Conservation (phyloP, 78 protist species). For the Dictyostelium purpureum region DNA sequence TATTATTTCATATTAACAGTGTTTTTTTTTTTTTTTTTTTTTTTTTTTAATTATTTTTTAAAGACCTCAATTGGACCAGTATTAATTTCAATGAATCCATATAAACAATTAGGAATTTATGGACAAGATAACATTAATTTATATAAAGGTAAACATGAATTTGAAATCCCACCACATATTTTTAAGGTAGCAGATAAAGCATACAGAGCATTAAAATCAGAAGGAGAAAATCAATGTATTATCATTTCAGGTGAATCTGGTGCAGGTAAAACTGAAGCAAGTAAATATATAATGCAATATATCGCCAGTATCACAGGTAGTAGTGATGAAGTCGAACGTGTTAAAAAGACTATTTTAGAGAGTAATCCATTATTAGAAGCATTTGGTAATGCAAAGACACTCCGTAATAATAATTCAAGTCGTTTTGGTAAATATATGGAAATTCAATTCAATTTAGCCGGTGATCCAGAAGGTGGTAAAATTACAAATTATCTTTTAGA, state of each 20-base stretch:
- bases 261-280: slow-evolving; percentile 86
- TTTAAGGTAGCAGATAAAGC: slow-evolving; percentile 79
- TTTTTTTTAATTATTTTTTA: not conserved
- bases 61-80: slow-evolving; percentile 91
- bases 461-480: slow-evolving; percentile 92
- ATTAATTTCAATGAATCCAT: slow-evolving; percentile 94
- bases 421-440: slow-evolving; percentile 91
- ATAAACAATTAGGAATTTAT: slow-evolving; percentile 77
- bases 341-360: slow-evolving; percentile 83
- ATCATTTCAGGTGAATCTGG: slow-evolving; percentile 87
- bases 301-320: slow-evolving; percentile 80
- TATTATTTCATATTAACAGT: not conserved
- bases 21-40: not conserved
- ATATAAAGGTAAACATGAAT: slow-evolving; percentile 81
- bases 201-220: slow-evolving; percentile 58
- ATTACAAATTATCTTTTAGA: slow-evolving; percentile 84
- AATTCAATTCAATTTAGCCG: slow-evolving; percentile 71
- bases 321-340: slow-evolving; percentile 89
- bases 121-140: slow-evolving; percentile 45
- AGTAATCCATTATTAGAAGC: slow-evolving; percentile 91
- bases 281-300: slow-evolving; percentile 80
- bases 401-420: slow-evolving; percentile 95
- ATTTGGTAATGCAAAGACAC: slow-evolving; percentile 98
- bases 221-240: slow-evolving; percentile 81
- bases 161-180: slow-evolving; percentile 92